Evolutionary conservation across 1,139 yeast species (phyloP).

Genomic region (Yamadazyma jaroonii): DNA sequence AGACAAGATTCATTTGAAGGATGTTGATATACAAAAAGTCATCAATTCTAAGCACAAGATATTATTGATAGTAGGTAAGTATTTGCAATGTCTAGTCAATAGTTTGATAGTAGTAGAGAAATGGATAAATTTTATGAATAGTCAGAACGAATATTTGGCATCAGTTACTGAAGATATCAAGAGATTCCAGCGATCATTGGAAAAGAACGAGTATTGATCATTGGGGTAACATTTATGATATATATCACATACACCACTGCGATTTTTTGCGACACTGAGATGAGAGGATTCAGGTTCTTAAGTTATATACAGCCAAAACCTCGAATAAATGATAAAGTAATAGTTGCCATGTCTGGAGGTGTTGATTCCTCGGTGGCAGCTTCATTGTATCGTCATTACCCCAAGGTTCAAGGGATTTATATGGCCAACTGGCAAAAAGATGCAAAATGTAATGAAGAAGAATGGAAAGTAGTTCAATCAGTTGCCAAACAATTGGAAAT

Average conservation of each 20-base stretch:
- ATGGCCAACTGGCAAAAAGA: constrained; percentile 91
- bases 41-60: constrained; percentile 6
- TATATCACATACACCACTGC: neutral
- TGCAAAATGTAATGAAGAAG: constrained; percentile 75
- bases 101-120: constrained; percentile 12
- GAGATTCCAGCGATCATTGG: neutral
- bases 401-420: constrained; percentile 71
- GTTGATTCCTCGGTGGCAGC: constrained; percentile 95
- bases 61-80: constrained; percentile 7
- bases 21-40: constrained; percentile 6
- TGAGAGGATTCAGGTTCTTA: constrained; percentile 2
- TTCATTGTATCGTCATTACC: constrained; percentile 52
- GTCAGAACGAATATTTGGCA: constrained; percentile 11
- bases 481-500: constrained; percentile 62
- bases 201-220: neutral
- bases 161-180: neutral
- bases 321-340: constrained; percentile 50
- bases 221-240: neutral
- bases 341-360: constrained; percentile 95
- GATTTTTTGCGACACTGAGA: neutral
- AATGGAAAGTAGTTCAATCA: constrained; percentile 79
- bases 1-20: constrained; percentile 3
- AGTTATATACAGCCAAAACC: constrained; percentile 45
- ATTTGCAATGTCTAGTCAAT: constrained; percentile 7
- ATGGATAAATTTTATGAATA: constrained; percentile 5